Conservation (phyloP, 2,329 filamentous ascomycete genomes). For the Verticillium isaacii region DNA sequence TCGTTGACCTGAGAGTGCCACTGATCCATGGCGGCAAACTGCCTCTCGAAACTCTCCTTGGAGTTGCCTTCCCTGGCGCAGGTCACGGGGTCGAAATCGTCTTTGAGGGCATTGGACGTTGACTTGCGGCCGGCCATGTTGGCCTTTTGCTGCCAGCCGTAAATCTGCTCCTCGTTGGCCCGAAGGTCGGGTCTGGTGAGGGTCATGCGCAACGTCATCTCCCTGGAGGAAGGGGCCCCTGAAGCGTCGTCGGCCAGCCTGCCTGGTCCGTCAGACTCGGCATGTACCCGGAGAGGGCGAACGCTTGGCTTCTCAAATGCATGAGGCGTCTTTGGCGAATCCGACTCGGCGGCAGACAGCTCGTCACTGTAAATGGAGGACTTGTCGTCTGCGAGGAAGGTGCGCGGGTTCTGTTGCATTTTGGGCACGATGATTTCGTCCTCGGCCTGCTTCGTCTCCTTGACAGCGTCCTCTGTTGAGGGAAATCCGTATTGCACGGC, state of each 20-base stretch:
- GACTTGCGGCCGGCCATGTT: slow-evolving; percentile 15
- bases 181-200: slow-evolving; percentile 85
- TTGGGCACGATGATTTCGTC: slow-evolving; percentile 26
- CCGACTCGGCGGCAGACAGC: slow-evolving; percentile 49
- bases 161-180: slow-evolving; percentile 66
- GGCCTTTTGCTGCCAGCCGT: slow-evolving; percentile 56
- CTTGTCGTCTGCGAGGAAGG: slow-evolving; percentile 54
- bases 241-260: neutral
- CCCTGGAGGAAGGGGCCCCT: slow-evolving; percentile 45
- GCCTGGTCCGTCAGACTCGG: slow-evolving; percentile 28
- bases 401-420: slow-evolving; percentile 37
- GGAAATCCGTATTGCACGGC: slow-evolving; percentile 92
- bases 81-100: slow-evolving; percentile 25
- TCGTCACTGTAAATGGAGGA: slow-evolving; percentile 53
- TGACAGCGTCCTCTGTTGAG: slow-evolving; percentile 42
- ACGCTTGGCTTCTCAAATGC: slow-evolving; percentile 33
- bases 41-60: slow-evolving; percentile 50
- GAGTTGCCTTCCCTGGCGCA: slow-evolving; percentile 28
- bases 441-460: slow-evolving; percentile 13
- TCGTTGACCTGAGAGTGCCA: slow-evolving; percentile 42
- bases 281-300: slow-evolving; percentile 32
- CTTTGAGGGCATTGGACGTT: slow-evolving; percentile 19
- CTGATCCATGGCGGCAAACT: slow-evolving; percentile 50
- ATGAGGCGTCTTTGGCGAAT: slow-evolving; percentile 55
- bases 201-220: slow-evolving; percentile 97